Evolutionary conservation across 495 filamentous ascomycete species (phyloP).

Genomic region (Bacidia rubella): DNA sequence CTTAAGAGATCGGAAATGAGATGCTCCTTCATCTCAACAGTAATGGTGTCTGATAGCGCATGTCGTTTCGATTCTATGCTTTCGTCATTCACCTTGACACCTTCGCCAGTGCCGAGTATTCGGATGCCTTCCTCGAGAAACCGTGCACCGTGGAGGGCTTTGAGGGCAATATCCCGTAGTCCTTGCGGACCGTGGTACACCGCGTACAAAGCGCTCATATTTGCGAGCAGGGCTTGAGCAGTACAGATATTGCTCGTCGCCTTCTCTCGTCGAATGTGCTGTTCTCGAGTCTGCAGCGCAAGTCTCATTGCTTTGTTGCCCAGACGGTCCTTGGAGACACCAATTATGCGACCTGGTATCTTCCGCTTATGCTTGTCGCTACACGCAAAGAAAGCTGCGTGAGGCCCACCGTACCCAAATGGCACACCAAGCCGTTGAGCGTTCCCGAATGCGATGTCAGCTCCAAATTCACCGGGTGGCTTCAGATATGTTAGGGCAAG

Average conservation of each 20-base stretch:
- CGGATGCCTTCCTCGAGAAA: slow-evolving; percentile 55
- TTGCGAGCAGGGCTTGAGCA: slow-evolving; percentile 85
- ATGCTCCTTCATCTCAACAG: slow-evolving; percentile 43
- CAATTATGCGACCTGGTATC: slow-evolving; percentile 86
- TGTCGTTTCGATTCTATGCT: slow-evolving; percentile 40
- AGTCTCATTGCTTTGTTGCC: slow-evolving; percentile 77
- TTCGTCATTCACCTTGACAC: slow-evolving; percentile 46
- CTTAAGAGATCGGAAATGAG: slow-evolving; percentile 38
- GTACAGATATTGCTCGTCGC: slow-evolving; percentile 98
- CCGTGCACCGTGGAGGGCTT: slow-evolving; percentile 55
- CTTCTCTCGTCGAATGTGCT: slow-evolving; percentile 96
- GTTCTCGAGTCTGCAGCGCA: slow-evolving; percentile 87
- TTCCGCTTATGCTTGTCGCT: slow-evolving; percentile 88
- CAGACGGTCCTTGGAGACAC: slow-evolving; percentile 82
- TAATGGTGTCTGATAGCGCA: slow-evolving; percentile 69
- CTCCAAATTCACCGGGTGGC: slow-evolving; percentile 90
- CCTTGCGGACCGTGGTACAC: slow-evolving; percentile 88
- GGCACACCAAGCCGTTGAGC: slow-evolving; percentile 93
- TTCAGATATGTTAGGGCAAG: slow-evolving; percentile 80
- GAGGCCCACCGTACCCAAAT: slow-evolving; percentile 86
- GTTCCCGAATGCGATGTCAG: slow-evolving; percentile 93
- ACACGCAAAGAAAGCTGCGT: slow-evolving; percentile 94
- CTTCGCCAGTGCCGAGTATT: slow-evolving; percentile 27
- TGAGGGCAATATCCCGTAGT: slow-evolving; percentile 71
- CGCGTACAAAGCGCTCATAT: slow-evolving; percentile 97